Conservation (phyloP, 2,329 filamentous ascomycete genomes). For the Phialophora expanda region DNA sequence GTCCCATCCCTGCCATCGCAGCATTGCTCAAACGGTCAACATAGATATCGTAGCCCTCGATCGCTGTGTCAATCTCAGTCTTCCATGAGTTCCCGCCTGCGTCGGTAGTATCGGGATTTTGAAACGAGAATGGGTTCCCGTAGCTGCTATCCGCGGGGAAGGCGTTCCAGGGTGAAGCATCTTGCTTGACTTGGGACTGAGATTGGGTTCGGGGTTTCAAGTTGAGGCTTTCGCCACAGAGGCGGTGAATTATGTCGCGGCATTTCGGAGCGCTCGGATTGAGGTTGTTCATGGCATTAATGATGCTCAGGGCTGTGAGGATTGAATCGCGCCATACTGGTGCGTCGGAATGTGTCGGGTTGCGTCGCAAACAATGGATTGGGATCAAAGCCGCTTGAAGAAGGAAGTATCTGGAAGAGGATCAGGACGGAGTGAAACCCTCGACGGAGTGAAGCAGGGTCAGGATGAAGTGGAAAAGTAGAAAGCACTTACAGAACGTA, state of each 20-base stretch:
- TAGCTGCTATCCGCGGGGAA: constrained; percentile 9
- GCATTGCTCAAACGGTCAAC: constrained; percentile 31
- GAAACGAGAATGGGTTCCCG: constrained; percentile 21
- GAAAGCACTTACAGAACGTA: constrained; percentile 47
- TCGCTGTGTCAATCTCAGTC: constrained; percentile 34
- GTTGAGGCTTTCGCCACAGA: constrained; percentile 32
- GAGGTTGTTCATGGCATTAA: constrained; percentile 33
- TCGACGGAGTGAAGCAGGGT: background rate
- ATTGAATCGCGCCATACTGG: constrained; percentile 38
- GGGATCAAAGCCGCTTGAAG: constrained; percentile 55
- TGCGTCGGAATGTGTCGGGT: constrained; percentile 43
- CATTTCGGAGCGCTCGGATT: constrained; percentile 35
- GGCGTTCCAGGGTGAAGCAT: constrained; percentile 2
- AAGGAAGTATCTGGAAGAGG: constrained; percentile 48
- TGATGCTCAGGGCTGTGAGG: constrained; percentile 28
- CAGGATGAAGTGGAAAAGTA: background rate
- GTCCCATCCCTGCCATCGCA: constrained; percentile 29
- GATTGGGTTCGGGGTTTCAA: constrained; percentile 11
- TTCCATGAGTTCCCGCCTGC: constrained; percentile 31
- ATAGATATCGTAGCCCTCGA: constrained; percentile 35
- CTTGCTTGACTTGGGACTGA: constrained; percentile 13
- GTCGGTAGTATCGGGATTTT: constrained; percentile 18
- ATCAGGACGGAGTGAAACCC: background rate
- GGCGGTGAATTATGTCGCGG: constrained; percentile 31
- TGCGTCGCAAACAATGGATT: constrained; percentile 52